A percentile compares a stretch with the other conserved stretches of the same genome.
phyloP scores from a whole-genome alignment of 2,329 filamentous ascomycete genomes.

The Metarhizium guizhouense region DNA sequence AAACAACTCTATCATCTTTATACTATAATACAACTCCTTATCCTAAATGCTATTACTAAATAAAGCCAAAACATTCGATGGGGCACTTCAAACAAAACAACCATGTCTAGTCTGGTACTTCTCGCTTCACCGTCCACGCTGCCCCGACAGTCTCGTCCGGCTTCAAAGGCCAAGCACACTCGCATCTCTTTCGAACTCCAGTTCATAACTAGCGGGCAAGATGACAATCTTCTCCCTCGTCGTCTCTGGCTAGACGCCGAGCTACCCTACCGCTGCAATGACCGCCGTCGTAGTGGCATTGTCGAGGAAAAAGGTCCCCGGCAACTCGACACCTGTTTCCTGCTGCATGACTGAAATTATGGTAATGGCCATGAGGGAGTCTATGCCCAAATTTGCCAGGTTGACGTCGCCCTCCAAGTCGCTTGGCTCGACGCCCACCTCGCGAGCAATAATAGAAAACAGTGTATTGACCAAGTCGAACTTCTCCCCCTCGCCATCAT shows the following conservation, averaged over 20 bases:
- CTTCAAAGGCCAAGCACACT: too few species aligned
- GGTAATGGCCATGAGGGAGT: not conserved
- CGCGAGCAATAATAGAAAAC: not conserved
- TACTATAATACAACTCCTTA: too few species aligned
- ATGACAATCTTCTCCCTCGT: too few species aligned
- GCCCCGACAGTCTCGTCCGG: too few species aligned
- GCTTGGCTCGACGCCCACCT: not conserved
- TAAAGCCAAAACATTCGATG: too few species aligned
- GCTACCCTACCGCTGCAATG: not conserved
- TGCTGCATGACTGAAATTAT: not conserved
- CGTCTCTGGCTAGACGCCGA: not conserved
- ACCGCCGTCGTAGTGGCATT: not conserved
- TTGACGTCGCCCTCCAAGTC: not conserved
- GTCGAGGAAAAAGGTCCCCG: not conserved
- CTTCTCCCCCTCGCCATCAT: not conserved
- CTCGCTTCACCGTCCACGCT: too few species aligned
- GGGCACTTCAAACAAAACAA: too few species aligned
- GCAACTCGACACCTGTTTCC: not conserved
- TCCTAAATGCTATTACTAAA: too few species aligned
- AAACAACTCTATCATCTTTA: too few species aligned
- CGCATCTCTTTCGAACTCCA: too few species aligned
- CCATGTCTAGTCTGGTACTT: too few species aligned
- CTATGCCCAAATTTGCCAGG: not conserved
- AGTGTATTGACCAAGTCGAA: not conserved
- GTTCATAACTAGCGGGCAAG: too few species aligned